Evolutionary conservation across 352 stramenopile species (phyloP).

Genomic region (Aphanomyces astaci): DNA sequence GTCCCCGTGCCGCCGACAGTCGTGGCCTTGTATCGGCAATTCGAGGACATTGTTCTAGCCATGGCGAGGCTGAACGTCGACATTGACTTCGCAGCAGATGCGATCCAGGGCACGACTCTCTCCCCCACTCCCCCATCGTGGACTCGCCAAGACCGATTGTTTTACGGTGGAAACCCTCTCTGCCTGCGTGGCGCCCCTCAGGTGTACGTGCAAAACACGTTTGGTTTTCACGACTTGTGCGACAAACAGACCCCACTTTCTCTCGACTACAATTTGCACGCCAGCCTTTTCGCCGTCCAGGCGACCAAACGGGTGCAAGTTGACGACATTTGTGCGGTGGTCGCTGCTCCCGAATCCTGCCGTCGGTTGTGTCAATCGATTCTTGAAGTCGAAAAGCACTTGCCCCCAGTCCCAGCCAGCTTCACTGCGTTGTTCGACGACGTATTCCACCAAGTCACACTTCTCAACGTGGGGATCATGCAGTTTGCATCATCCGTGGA

Average conservation of each 20-base stretch:
- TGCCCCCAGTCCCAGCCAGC: background rate
- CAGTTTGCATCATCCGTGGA: background rate
- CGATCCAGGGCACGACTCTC: background rate
- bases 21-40: background rate
- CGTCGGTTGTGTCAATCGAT: too few relatives aligned
- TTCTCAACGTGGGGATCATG: background rate
- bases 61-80: background rate
- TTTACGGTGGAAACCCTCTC: conserved; percentile 20
- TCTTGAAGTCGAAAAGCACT: too few relatives aligned
- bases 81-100: background rate
- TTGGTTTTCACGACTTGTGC: conserved; percentile 12
- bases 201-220: background rate
- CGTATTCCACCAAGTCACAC: background rate
- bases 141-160: background rate
- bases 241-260: background rate
- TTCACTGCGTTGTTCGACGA: background rate
- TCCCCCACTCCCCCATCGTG: background rate
- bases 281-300: background rate
- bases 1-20: background rate
- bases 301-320: background rate
- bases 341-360: background rate
- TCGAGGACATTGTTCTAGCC: background rate
- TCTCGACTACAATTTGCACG: background rate
- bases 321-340: background rate
- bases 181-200: background rate